Conservation (phyloP, 75 land plant genomes). For the Cunninghamia lanceolata region DNA sequence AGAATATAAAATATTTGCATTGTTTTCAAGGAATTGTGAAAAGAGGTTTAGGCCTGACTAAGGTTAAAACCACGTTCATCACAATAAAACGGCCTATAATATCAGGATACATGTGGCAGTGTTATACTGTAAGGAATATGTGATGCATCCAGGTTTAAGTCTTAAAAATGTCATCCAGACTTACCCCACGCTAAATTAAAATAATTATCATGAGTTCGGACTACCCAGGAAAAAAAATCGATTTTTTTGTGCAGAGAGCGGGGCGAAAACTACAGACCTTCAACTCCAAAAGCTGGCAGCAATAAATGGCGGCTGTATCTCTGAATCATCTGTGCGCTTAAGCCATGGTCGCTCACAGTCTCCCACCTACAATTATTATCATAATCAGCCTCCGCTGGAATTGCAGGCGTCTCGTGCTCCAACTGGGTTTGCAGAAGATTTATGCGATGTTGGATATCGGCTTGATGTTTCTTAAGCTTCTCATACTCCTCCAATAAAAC, state of each 20-base stretch:
- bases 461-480: background rate
- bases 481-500: background rate
- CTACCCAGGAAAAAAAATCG: background rate
- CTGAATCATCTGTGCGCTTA: constrained; percentile 51
- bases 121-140: background rate
- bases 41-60: background rate
- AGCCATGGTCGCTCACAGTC: constrained; percentile 13
- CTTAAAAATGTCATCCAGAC: background rate
- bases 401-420: background rate
- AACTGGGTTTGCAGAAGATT: background rate
- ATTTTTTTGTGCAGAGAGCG: background rate
- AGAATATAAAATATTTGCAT: background rate
- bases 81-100: background rate
- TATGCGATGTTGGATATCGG: background rate
- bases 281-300: constrained; percentile 89
- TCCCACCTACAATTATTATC: background rate
- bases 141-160: background rate
- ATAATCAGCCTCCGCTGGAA: background rate
- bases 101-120: background rate
- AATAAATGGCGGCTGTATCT: constrained; percentile 94
- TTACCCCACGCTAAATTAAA: background rate
- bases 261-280: constrained; percentile 33
- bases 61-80: background rate
- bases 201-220: background rate
- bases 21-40: background rate